phyloP scores from a whole-genome alignment of 768 basidiomycete genomes.

The Leucogyrophana mollusca region DNA sequence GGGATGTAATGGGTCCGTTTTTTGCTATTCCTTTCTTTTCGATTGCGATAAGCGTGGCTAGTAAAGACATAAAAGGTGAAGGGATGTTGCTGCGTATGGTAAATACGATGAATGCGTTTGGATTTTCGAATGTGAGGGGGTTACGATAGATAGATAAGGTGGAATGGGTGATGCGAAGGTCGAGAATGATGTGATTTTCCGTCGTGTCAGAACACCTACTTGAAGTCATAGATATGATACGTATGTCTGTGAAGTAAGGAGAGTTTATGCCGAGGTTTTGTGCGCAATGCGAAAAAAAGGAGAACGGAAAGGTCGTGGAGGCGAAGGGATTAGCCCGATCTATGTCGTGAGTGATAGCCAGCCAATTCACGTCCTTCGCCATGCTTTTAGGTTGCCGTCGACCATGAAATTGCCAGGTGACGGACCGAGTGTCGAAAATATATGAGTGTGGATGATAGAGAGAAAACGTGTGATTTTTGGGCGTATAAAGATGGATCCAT shows the following conservation, averaged over 20 bases:
- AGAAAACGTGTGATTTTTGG: not conserved
- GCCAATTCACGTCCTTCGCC: constrained; percentile 14
- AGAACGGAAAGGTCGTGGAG: constrained; percentile 12
- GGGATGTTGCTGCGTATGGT: constrained; percentile 17
- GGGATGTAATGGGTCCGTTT: too few relatives aligned
- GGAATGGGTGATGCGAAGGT: constrained; percentile 27
- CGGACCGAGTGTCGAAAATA: constrained; percentile 2
- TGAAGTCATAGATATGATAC: constrained; percentile 38
- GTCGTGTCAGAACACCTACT: constrained; percentile 15
- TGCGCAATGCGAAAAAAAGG: constrained; percentile 12
- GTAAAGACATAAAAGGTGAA: constrained; percentile 19
- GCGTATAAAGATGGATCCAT: not conserved
- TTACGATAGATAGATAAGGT: constrained; percentile 28
- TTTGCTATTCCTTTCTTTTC: constrained; percentile 13
- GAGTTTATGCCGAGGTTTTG: constrained; percentile 24
- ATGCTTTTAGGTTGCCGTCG: constrained; percentile 13
- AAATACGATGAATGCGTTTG: constrained; percentile 25
- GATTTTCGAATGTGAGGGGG: constrained; percentile 16
- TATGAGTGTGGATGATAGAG: constrained; percentile 5
- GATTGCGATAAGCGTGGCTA: constrained; percentile 7
- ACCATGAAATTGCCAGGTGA: not conserved
- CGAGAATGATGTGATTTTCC: constrained; percentile 30
- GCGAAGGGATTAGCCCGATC: constrained; percentile 11
- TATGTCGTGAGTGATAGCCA: constrained; percentile 21
- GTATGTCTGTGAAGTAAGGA: constrained; percentile 25